Conservation (phyloP, 2,329 filamentous ascomycete genomes). For the Blumeria graminis region DNA sequence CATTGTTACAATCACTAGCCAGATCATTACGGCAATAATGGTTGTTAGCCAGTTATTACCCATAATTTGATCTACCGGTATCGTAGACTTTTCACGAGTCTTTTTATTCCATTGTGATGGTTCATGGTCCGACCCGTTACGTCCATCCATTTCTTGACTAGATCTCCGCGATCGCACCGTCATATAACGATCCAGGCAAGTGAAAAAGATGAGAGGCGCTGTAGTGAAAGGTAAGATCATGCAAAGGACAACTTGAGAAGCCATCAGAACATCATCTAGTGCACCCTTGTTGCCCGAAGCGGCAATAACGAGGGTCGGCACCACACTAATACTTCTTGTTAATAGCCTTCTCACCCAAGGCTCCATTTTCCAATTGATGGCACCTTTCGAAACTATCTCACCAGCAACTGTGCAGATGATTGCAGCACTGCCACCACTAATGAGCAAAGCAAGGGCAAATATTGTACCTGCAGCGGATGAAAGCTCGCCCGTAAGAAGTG, state of each 20-base stretch:
- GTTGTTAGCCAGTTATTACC: slow-evolving; percentile 44
- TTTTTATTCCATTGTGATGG: neutral
- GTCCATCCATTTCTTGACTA: neutral
- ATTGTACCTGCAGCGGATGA: slow-evolving; percentile 52
- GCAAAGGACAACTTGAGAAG: slow-evolving; percentile 50
- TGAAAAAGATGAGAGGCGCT: slow-evolving; percentile 64
- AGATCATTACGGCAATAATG: slow-evolving; percentile 34
- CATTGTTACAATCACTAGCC: slow-evolving; percentile 53
- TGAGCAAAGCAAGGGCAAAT: slow-evolving; percentile 54
- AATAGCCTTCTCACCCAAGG: slow-evolving; percentile 59
- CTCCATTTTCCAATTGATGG: slow-evolving; percentile 44
- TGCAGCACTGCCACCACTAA: slow-evolving; percentile 57
- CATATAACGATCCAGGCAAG: slow-evolving; percentile 56
- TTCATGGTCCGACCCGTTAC: neutral
- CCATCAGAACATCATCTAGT: slow-evolving; percentile 45
- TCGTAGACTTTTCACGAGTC: neutral
- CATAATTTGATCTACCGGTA: slow-evolving; percentile 23
- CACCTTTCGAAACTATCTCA: slow-evolving; percentile 68
- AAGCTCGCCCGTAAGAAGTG: slow-evolving; percentile 38
- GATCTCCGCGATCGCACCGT: slow-evolving; percentile 16
- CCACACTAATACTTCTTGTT: slow-evolving; percentile 55
- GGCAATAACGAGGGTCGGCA: slow-evolving; percentile 59
- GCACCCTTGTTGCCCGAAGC: slow-evolving; percentile 46
- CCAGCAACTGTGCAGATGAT: slow-evolving; percentile 74
- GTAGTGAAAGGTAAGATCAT: slow-evolving; percentile 61